Evolutionary conservation across 73 alveolate genomes (phyloP).

Genomic region (Halteria grandinella): DNA sequence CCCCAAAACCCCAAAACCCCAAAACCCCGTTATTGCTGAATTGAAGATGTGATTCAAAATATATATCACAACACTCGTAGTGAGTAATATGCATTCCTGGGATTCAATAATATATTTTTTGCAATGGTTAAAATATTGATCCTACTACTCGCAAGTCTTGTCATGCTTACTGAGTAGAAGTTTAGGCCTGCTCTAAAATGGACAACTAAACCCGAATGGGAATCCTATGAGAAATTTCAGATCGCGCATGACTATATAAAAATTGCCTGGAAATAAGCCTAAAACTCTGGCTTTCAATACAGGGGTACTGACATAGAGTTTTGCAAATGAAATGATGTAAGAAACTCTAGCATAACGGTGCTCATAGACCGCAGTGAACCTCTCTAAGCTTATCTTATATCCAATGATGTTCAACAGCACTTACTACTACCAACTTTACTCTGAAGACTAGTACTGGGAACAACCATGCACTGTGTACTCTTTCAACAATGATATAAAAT

Average conservation of each 20-base stretch:
- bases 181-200: background rate
- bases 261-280: constrained; percentile 17
- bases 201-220: background rate
- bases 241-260: constrained; percentile 6
- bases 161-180: background rate
- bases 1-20: too few species aligned
- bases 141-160: background rate
- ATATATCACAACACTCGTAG: too few species aligned
- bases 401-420: constrained; percentile 44
- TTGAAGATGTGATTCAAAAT: too few species aligned
- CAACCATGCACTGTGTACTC: too few species aligned
- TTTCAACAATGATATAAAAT: background rate
- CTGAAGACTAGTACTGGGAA: constrained; percentile 39
- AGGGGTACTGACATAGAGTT: background rate
- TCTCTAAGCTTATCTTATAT: constrained; percentile 8
- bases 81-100: too few species aligned
- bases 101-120: too few species aligned
- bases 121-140: background rate
- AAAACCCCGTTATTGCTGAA: too few species aligned
- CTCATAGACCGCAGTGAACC: constrained; percentile 28
- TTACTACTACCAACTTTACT: background rate
- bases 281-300: constrained; percentile 50
- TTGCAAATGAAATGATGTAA: constrained; percentile 33
- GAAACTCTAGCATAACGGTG: background rate
- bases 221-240: background rate